phyloP scores from a whole-genome alignment of 495 filamentous ascomycete species.

The Chaetomium fimeti region DNA sequence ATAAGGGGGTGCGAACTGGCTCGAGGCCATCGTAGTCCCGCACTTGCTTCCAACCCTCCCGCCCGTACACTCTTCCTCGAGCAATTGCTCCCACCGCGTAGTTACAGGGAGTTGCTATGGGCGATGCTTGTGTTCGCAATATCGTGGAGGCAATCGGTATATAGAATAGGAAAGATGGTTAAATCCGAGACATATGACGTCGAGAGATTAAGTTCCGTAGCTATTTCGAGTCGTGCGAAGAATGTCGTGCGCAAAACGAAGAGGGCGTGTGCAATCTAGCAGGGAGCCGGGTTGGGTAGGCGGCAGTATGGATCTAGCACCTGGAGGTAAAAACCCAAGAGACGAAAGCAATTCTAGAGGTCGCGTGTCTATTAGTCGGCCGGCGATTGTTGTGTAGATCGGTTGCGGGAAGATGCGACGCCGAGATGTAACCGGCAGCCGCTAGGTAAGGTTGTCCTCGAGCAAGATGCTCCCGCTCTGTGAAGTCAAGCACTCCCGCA shows the following conservation, averaged over 20 bases:
- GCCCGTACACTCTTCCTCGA: not conserved
- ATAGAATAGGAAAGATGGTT: no score
- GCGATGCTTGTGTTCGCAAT: no score
- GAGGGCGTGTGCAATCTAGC: no score
- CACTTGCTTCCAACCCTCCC: not conserved
- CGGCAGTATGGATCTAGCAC: no score
- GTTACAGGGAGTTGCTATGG: not conserved
- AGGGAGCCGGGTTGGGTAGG: not conserved
- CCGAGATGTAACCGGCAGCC: not conserved
- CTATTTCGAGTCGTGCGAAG: not conserved
- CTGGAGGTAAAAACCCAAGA: not conserved
- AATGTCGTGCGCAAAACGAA: not conserved
- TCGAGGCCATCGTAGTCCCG: constrained; percentile 20
- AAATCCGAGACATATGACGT: no score
- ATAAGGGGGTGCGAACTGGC: constrained; percentile 12
- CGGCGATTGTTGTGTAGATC: not conserved
- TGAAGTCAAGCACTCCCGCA: not conserved
- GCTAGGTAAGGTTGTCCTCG: not conserved
- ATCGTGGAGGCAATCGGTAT: no score
- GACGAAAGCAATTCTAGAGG: not conserved
- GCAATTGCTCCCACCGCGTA: not conserved
- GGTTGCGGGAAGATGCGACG: not conserved
- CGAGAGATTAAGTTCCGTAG: no score
- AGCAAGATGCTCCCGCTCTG: not conserved
- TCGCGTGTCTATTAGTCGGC: not conserved